Conservation (phyloP, 495 filamentous ascomycete genomes). For the Neurospora sp. region DNA sequence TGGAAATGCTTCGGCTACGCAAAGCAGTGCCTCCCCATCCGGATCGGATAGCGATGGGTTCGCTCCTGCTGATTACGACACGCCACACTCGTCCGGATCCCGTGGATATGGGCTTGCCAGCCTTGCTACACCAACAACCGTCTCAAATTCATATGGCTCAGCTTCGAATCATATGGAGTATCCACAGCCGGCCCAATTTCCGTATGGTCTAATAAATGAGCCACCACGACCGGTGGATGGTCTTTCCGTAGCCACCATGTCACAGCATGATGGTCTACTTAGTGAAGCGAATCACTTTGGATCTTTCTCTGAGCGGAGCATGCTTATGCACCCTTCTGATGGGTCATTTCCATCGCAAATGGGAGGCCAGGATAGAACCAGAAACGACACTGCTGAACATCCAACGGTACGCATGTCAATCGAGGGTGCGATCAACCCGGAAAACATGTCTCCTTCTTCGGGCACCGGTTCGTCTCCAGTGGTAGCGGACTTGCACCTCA, state of each 20-base stretch:
- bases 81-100: conserved; percentile 1
- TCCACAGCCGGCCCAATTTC: conserved; percentile 9
- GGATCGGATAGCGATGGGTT: conserved; percentile 12
- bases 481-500: conserved; percentile 23
- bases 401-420: conserved; percentile 6
- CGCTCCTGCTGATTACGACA: conserved; percentile 8
- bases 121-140: not conserved
- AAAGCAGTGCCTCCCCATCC: conserved; percentile 5
- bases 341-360: conserved; percentile 17
- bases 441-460: conserved; percentile 18
- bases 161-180: conserved; percentile 7
- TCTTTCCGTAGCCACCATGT: conserved; percentile 1
- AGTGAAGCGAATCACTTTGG: conserved; percentile 3
- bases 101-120: not conserved
- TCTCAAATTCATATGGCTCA: conserved; percentile 4
- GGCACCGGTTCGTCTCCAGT: conserved; percentile 19
- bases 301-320: conserved; percentile 15
- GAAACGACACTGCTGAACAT: conserved; percentile 1
- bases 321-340: conserved; percentile 10
- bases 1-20: not conserved
- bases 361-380: conserved; percentile 5
- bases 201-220: conserved; percentile 5
- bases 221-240: not conserved
- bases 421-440: conserved; percentile 12
- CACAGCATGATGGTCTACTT: conserved; percentile 7